Conservation (phyloP, 177 flowering plant species). For the Vitis hybrid region DNA sequence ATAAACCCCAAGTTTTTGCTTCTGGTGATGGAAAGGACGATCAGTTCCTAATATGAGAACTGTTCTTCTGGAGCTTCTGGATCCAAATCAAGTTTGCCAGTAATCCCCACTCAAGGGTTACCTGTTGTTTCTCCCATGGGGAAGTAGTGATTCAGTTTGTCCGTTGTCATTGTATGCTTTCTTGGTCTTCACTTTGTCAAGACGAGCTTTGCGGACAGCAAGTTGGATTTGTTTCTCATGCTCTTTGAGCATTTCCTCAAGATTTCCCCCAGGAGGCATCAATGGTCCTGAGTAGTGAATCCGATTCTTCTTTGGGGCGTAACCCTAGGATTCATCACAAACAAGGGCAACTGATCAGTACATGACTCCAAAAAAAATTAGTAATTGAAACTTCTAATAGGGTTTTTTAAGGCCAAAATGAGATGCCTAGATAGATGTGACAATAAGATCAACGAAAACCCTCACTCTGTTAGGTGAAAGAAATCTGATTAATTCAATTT, state of each 20-base stretch:
- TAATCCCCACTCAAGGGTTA: constrained; percentile 9
- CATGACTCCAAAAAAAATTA: not conserved
- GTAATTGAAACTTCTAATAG: no score
- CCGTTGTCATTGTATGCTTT: constrained; percentile 22
- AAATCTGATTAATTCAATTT: not conserved
- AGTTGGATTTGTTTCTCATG: constrained; percentile 59
- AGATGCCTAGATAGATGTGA: no score
- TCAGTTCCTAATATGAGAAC: not conserved
- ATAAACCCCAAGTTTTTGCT: not conserved
- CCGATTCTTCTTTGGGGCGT: constrained; percentile 29
- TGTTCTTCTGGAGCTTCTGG: not conserved
- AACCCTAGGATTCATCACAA: constrained; percentile 24
- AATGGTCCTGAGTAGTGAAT: constrained; percentile 64
- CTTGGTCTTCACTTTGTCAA: constrained; percentile 38
- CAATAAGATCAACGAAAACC: no score
- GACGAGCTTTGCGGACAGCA: constrained; percentile 58
- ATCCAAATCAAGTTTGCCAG: not conserved
- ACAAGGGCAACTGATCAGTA: not conserved
- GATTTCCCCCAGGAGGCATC: constrained; percentile 50
- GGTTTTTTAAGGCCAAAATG: no score
- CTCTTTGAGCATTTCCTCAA: constrained; percentile 65
- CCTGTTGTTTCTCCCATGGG: constrained; percentile 18
- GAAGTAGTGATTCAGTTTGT: constrained; percentile 41
- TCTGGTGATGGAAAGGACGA: not conserved
- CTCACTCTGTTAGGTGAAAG: not conserved